Evolutionary conservation across 768 basidiomycete genomes (phyloP).

Genomic region (Sarcodon sp.): DNA sequence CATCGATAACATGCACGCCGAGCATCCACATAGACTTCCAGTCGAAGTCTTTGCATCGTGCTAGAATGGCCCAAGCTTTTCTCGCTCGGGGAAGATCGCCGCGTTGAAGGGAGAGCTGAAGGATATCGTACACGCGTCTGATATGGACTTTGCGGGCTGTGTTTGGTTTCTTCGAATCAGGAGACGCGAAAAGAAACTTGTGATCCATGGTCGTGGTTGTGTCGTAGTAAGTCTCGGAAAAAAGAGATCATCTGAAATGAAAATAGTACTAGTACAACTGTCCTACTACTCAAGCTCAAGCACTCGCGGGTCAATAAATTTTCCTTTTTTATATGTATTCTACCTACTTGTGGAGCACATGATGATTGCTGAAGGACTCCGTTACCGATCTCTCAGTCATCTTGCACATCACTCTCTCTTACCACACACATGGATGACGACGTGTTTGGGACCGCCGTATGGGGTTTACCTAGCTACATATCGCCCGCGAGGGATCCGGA

Average conservation of each 20-base stretch:
- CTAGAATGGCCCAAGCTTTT: constrained; percentile 62
- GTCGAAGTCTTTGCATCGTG: constrained; percentile 64
- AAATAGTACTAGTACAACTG: not conserved
- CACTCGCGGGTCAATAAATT: no score
- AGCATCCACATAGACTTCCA: constrained; percentile 66
- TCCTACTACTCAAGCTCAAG: no score
- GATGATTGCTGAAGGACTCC: not conserved
- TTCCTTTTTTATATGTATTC: no score
- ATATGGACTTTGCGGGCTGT: constrained; percentile 61
- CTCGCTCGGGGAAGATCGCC: constrained; percentile 50
- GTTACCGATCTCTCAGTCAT: not conserved
- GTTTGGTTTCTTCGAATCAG: constrained; percentile 31
- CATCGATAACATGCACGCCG: constrained; percentile 42
- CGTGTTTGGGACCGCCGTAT: constrained; percentile 62
- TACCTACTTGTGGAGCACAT: not conserved
- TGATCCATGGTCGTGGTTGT: constrained; percentile 15
- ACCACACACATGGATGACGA: constrained; percentile 52
- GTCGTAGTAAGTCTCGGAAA: not conserved
- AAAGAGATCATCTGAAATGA: not conserved
- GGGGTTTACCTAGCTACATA: constrained; percentile 35
- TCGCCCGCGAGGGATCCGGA: constrained; percentile 13
- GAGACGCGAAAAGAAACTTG: constrained; percentile 49
- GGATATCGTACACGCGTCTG: constrained; percentile 59
- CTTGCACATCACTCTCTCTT: not conserved
- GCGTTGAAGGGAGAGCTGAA: constrained; percentile 60